Base-by-base conservation (phyloP, 2,329 filamentous ascomycete genomes). In the Fusarium brevicatenulatum region DNA sequence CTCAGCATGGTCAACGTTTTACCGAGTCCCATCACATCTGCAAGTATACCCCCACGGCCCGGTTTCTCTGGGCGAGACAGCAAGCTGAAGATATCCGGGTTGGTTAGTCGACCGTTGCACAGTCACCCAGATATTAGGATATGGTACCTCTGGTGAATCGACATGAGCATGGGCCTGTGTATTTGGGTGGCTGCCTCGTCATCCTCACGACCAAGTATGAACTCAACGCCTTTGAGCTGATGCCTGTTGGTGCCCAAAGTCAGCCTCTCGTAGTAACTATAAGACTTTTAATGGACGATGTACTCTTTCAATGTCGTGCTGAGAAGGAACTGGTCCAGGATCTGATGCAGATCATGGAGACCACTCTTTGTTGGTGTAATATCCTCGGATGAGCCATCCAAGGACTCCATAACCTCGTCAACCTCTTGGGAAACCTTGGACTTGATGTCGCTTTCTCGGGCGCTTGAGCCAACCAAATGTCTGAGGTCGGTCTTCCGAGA, bases 361-460 rank as follows among this genome's bases (percentile, higher is more conserved):
- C 7, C 4, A 50, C 10, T 25, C 8, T 3, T 10, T 16, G 28
- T 1, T 3, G 2, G 1, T 2, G 5, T n/a, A 7, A 37, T 4
- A 16, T 13, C 4, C 1, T 39, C 25, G 2, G 16, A 13, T 1
- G 5, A 34, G 3, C 15, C 44, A 11, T 57, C 40, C 9, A 62
- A 9, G 2, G 28, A 47, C 1, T 21, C n/a, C 56, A 69, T 46
- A 4, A 37, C 21, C 0, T 32, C 40, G 0, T 57, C 66, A 1
- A 68, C 39, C 0, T 42, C 44, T 9, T 12, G 30, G 5, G 30
- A 58, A 4, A 18, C 23, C 9, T 39, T 43, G 2, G 28, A 25
- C 7, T 46, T 34, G 0, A 0, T 9, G 0, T n/a, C 2, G 4
- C 32, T 25, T 0, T 37, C 18, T 7, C 2, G 25, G 0, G 11